These are phyloP conservation scores for Scedosporium apiospermum DNA, from an alignment of 2,329 filamentous ascomycete species.

Conservation along the genomic window DNA sequence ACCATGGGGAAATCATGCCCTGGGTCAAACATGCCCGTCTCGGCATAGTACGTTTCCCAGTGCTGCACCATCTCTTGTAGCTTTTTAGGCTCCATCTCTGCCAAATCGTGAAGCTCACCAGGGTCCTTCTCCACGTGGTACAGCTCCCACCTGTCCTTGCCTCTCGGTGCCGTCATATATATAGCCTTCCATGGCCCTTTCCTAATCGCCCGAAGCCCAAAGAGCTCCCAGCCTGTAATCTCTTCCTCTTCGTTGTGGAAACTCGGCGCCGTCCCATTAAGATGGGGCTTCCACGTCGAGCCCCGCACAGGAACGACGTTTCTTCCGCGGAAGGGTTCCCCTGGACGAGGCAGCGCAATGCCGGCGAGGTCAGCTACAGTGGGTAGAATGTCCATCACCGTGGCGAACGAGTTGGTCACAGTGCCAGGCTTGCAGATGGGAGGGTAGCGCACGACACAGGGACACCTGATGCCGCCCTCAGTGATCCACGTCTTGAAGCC, in stretches of 20 bases:
- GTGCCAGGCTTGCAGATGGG: conserved; percentile 18
- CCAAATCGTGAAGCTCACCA: conserved; percentile 21
- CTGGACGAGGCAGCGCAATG: conserved; percentile 6
- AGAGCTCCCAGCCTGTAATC: conserved; percentile 23
- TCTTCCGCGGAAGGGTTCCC: conserved; percentile 26
- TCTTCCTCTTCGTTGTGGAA: conserved; percentile 27
- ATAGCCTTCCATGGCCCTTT: conserved; percentile 23
- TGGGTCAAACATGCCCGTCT: conserved; percentile 11
- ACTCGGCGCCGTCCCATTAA: conserved; percentile 6
- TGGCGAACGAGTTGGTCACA: conserved; percentile 27
- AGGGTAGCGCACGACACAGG: conserved; percentile 21
- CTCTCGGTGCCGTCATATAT: conserved; percentile 18
- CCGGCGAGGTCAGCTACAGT: conserved; percentile 36
- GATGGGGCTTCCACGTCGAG: conserved; percentile 32
- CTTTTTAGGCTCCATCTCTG: conserved; percentile 14
- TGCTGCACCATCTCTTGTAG: conserved; percentile 17
- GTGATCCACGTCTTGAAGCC: conserved; percentile 27
- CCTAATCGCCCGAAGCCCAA: conserved; percentile 21
- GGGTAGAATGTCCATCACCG: conserved; percentile 22
- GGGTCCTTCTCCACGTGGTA: conserved; percentile 22
- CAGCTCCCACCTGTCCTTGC: conserved; percentile 21
- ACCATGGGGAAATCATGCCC: too few species aligned
- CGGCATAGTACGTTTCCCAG: conserved; percentile 45
- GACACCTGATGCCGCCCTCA: conserved; percentile 41
- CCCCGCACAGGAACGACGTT: conserved; percentile 42